phyloP scores from a whole-genome alignment of 2,329 filamentous ascomycete species.

The Monosporascus sp. region DNA sequence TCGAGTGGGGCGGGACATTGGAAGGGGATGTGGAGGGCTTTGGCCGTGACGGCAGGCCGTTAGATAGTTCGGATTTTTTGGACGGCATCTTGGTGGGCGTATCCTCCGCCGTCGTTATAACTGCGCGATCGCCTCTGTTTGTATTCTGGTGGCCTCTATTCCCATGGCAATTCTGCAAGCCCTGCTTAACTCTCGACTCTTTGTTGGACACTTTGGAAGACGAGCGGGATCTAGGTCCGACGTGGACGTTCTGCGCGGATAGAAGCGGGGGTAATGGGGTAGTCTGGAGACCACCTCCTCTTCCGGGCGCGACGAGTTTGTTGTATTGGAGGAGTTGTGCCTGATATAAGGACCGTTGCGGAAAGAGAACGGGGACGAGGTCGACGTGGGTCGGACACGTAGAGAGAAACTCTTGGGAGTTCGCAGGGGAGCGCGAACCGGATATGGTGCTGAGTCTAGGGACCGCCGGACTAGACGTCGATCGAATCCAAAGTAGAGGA shows the following conservation, averaged over 20 bases:
- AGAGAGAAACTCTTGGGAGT: constrained; percentile 8
- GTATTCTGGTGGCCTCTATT: constrained; percentile 51
- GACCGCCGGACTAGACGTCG: constrained; percentile 28
- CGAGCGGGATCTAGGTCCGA: constrained; percentile 51
- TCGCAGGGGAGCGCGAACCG: constrained; percentile 16
- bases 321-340: constrained; percentile 62
- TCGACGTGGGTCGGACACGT: constrained; percentile 40
- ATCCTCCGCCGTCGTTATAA: constrained; percentile 53
- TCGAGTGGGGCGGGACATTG: constrained; percentile 62
- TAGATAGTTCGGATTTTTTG: constrained; percentile 32
- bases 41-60: constrained; percentile 18
- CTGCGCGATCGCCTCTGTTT: constrained; percentile 57
- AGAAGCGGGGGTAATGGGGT: constrained; percentile 50
- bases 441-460: constrained; percentile 25
- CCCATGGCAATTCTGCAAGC: constrained; percentile 57
- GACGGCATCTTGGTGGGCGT: constrained; percentile 43
- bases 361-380: constrained; percentile 52
- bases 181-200: constrained; percentile 43
- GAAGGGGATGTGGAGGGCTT: constrained; percentile 32
- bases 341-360: constrained; percentile 56
- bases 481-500: constrained; percentile 35
- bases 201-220: constrained; percentile 56
- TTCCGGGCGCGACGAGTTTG: constrained; percentile 54
- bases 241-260: constrained; percentile 51
- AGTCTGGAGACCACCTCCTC: constrained; percentile 50